Conservation (phyloP, 768 basidiomycete species). For the Myochromella boudieri region DNA sequence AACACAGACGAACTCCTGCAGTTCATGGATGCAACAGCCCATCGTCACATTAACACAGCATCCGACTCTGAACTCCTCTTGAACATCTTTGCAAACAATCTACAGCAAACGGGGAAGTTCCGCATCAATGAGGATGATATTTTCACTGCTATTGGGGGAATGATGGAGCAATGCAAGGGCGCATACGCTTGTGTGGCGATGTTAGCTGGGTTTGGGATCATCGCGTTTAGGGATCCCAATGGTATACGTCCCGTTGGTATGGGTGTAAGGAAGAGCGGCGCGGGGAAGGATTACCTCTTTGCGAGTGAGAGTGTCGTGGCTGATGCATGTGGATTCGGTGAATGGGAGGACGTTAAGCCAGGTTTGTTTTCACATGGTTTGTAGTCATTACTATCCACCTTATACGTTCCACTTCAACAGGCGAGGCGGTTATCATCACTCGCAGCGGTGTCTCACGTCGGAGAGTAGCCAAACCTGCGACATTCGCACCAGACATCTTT, state of each 20-base stretch:
- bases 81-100: slow-evolving; percentile 96
- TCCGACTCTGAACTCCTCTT: slow-evolving; percentile 97
- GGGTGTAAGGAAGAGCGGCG: slow-evolving; percentile 60
- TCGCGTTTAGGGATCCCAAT: slow-evolving; percentile 97
- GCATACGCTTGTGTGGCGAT: slow-evolving; percentile 99
- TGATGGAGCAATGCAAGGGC: slow-evolving; percentile 87
- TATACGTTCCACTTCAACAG: slow-evolving; percentile 35
- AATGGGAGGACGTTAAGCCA: slow-evolving; percentile 93
- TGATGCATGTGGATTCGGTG: slow-evolving; percentile 86
- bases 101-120: slow-evolving; percentile 98
- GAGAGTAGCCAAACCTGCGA: slow-evolving; percentile 64
- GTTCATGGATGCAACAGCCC: slow-evolving; percentile 94
- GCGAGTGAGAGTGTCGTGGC: slow-evolving; percentile 96
- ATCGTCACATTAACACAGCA: slow-evolving; percentile 98
- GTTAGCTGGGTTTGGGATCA: slow-evolving; percentile 97
- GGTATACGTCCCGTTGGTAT: slow-evolving; percentile 94
- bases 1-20: slow-evolving; percentile 85
- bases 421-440: slow-evolving; percentile 96
- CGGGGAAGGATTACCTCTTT: slow-evolving; percentile 82
- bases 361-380: slow-evolving; percentile 43
- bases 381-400: neutral
- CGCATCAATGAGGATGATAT: slow-evolving; percentile 99
- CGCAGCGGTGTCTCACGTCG: slow-evolving; percentile 73
- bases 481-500: slow-evolving; percentile 96
- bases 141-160: slow-evolving; percentile 86